Evolutionary conservation across 169 alveolate species (phyloP).

Genomic region (Plasmodium gonderi): DNA sequence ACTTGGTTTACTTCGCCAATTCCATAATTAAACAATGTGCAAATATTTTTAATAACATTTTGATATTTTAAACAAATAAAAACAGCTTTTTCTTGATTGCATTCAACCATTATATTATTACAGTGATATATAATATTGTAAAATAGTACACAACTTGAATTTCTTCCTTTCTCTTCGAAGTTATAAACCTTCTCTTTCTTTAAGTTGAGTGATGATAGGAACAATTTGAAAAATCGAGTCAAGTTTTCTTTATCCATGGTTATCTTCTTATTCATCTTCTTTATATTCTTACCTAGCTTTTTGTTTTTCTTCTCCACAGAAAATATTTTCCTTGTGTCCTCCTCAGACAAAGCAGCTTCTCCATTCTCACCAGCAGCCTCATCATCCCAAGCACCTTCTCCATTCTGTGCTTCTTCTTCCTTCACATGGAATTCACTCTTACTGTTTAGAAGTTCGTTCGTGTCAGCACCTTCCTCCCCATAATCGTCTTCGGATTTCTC

Average conservation of each 20-base stretch:
- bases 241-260: not conserved
- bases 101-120: slow-evolving; percentile 18
- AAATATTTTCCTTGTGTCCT: too few relatives aligned
- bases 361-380: not conserved
- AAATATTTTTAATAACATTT: not conserved
- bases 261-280: not conserved
- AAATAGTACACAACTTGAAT: not conserved
- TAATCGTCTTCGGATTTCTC: not conserved
- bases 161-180: not conserved
- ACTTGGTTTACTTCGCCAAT: slow-evolving; percentile 18
- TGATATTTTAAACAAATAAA: slow-evolving; percentile 40
- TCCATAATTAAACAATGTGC: not conserved
- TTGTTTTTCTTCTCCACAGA: not conserved
- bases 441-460: not conserved
- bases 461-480: not conserved
- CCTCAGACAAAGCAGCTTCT: not conserved
- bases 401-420: not conserved
- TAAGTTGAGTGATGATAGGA: slow-evolving; percentile 9
- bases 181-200: not conserved
- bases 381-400: not conserved
- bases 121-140: slow-evolving; percentile 34
- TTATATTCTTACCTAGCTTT: not conserved
- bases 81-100: slow-evolving; percentile 1
- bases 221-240: slow-evolving; percentile 4
- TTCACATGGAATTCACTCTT: not conserved